Percentiles rank a stretch among this genome's conserved stretches.
Conservation (phyloP, 768 basidiomycete species). For the Boletus rubropictus region DNA sequence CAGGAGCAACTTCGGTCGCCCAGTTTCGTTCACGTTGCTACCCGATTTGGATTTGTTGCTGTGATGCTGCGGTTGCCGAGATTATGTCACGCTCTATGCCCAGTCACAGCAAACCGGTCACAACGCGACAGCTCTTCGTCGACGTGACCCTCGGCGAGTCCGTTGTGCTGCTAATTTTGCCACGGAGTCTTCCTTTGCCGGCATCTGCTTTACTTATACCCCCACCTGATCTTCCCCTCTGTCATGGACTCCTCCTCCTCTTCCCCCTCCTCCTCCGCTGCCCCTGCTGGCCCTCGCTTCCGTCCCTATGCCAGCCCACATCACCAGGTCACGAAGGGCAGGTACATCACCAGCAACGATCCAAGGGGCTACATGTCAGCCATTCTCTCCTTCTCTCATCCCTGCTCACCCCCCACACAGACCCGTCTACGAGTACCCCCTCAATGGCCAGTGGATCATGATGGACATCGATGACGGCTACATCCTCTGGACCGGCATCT, state of each 20-base stretch:
- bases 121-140: conserved; percentile 31
- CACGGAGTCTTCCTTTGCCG: conserved; percentile 28
- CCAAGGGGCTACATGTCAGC: conserved; percentile 83
- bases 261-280: conserved; percentile 33
- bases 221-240: conserved; percentile 10
- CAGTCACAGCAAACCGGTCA: conserved; percentile 24
- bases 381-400: neutral
- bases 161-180: conserved; percentile 28
- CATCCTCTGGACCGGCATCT: conserved; percentile 89
- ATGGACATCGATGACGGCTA: conserved; percentile 93
- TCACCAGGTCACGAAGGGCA: conserved; percentile 78
- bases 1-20: conserved; percentile 22
- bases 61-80: conserved; percentile 31
- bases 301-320: conserved; percentile 69
- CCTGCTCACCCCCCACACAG: conserved; percentile 31
- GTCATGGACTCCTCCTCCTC: conserved; percentile 38
- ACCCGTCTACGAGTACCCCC: conserved; percentile 84
- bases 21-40: conserved; percentile 28
- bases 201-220: conserved; percentile 18
- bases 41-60: conserved; percentile 34
- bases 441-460: conserved; percentile 92
- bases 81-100: conserved; percentile 27
- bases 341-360: conserved; percentile 88
- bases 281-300: conserved; percentile 35
- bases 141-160: conserved; percentile 34